Conservation (phyloP, 345 rosid species). For the Euclidium syriacum region DNA sequence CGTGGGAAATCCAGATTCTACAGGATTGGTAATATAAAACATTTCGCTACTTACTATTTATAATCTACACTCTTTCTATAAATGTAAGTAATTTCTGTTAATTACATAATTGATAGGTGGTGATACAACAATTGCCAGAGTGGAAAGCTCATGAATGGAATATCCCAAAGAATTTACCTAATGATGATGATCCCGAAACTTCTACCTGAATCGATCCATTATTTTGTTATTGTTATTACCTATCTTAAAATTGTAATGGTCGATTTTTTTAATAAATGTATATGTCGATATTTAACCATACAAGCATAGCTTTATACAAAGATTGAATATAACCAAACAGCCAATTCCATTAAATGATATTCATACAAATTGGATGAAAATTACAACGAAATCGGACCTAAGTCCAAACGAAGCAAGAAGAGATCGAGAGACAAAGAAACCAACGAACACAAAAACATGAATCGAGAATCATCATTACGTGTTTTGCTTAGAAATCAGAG, state of each 20-base stretch:
- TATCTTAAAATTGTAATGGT: slow-evolving; percentile 4
- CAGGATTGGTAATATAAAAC: slow-evolving; percentile 51
- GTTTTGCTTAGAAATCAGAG: slow-evolving; percentile 23
- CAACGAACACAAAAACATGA: slow-evolving; percentile 17
- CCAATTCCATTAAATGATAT: slow-evolving; percentile 12
- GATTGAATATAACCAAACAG: not conserved
- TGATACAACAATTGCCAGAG: slow-evolving; percentile 84
- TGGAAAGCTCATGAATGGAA: slow-evolving; percentile 97
- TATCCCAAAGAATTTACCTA: slow-evolving; percentile 33
- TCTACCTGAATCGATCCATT: slow-evolving; percentile 21
- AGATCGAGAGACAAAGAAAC: not conserved
- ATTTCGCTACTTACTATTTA: not conserved
- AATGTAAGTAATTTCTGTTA: not conserved
- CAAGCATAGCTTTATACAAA: not conserved
- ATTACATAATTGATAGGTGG: slow-evolving; percentile 40
- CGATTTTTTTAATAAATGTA: not conserved
- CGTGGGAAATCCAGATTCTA: slow-evolving; percentile 73
- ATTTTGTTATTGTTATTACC: not conserved
- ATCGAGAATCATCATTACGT: slow-evolving; percentile 5
- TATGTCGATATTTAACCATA: slow-evolving; percentile 4
- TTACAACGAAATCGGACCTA: slow-evolving; percentile 3
- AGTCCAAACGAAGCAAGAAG: slow-evolving; percentile 1
- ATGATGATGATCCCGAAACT: slow-evolving; percentile 17
- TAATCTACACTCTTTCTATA: not conserved
- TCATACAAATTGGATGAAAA: slow-evolving; percentile 13